These are phyloP conservation scores for Furcasterigmium furcatum DNA, from an alignment of 2,329 filamentous ascomycete genomes.

Conservation along the genomic window DNA sequence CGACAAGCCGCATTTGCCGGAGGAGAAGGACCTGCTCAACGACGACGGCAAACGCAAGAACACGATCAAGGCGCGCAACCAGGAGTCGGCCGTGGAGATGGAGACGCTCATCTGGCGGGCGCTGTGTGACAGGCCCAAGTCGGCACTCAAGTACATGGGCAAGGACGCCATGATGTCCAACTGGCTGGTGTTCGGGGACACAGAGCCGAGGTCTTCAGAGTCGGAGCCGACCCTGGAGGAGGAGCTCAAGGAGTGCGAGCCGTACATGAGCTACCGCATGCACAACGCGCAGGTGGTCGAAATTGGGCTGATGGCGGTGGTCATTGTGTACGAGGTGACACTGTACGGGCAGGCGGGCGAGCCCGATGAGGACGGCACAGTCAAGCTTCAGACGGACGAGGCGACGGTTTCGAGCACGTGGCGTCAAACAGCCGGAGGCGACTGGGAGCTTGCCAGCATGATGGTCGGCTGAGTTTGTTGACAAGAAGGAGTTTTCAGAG, in stretches of 20 bases:
- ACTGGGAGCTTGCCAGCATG: conserved; percentile 21
- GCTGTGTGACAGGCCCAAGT: conserved; percentile 29
- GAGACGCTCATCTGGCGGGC: conserved; percentile 34
- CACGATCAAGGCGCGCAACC: conserved; percentile 35
- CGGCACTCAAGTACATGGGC: conserved; percentile 30
- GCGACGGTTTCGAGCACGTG: conserved; percentile 24
- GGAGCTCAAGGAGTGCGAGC: conserved; percentile 20
- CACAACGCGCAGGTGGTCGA: conserved; percentile 28
- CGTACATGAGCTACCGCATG: conserved; percentile 25
- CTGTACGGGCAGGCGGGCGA: conserved; percentile 17
- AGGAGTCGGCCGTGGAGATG: conserved; percentile 29
- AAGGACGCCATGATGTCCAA: conserved; percentile 33
- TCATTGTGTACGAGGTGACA: conserved; percentile 26
- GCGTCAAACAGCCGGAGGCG: conserved; percentile 31
- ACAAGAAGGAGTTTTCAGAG: not conserved
- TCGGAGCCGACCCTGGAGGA: conserved; percentile 23
- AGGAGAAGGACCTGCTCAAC: not conserved
- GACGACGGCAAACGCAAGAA: conserved; percentile 5
- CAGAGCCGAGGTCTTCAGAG: conserved; percentile 18
- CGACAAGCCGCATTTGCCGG: conserved; percentile 7
- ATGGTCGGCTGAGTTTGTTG: conserved; percentile 9
- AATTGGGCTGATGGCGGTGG: conserved; percentile 33
- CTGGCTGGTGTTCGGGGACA: conserved; percentile 23
- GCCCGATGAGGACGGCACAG: conserved; percentile 14
- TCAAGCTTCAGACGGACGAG: conserved; percentile 20